These are phyloP conservation scores for Aciculosporium take DNA, from an alignment of 2,329 filamentous ascomycete species.

Conservation along the genomic window DNA sequence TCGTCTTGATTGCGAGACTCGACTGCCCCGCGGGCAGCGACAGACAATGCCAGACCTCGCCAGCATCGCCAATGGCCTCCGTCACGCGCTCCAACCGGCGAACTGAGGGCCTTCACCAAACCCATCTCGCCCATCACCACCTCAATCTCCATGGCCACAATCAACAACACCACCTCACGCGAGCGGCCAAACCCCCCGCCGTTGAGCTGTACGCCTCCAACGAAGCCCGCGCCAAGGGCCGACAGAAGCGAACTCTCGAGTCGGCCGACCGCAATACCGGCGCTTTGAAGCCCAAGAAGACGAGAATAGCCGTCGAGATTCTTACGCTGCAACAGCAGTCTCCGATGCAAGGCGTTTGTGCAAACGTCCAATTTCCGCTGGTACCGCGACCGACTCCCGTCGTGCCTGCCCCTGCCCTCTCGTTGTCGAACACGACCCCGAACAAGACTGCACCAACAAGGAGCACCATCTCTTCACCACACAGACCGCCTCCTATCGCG, in stretches of 20 bases:
- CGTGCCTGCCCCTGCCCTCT: constrained; percentile 5
- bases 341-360: constrained; percentile 14
- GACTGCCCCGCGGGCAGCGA: constrained; percentile 9
- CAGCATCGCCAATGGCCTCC: constrained; percentile 32
- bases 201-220: constrained; percentile 12
- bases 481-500: not conserved
- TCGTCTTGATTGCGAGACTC: constrained; percentile 3
- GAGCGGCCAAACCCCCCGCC: constrained; percentile 6
- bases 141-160: constrained; percentile 16
- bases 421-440: constrained; percentile 5
- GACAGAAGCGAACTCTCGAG: constrained; percentile 36
- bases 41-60: constrained; percentile 24
- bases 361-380: constrained; percentile 12
- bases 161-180: constrained; percentile 11
- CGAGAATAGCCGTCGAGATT: constrained; percentile 40
- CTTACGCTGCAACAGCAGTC: constrained; percentile 18
- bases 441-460: constrained; percentile 1
- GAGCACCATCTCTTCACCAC: not conserved
- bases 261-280: constrained; percentile 29
- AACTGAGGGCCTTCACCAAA: constrained; percentile 29
- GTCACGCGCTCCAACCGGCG: constrained; percentile 36
- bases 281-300: constrained; percentile 31
- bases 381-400: constrained; percentile 13
- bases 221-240: constrained; percentile 22
- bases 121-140: constrained; percentile 12